These are phyloP conservation scores for Brachypodium distachyon DNA, from an alignment of 202 grass and related monocot species.

Conservation along the genomic window DNA sequence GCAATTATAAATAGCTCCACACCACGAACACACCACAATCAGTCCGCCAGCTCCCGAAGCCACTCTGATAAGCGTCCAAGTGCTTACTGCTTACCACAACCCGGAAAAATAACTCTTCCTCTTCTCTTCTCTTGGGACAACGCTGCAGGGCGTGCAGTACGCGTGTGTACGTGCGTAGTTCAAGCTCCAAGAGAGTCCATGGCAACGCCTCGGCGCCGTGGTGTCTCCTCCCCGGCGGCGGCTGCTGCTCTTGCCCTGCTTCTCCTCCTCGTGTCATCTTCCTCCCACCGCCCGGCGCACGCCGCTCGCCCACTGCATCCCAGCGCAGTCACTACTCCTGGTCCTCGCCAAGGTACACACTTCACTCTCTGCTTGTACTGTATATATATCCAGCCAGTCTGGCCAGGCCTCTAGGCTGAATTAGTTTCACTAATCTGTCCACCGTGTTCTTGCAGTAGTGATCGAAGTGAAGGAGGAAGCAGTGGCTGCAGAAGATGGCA, in stretches of 20 bases:
- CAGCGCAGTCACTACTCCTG: background rate
- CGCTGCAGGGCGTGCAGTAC: too few relatives aligned
- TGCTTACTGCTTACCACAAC: too few relatives aligned
- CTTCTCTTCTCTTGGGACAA: background rate
- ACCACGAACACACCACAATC: background rate
- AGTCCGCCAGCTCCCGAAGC: background rate
- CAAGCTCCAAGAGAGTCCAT: background rate
- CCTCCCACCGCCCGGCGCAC: background rate
- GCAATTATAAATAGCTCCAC: constrained; percentile 11
- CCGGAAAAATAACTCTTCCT: background rate
- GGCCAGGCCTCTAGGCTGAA: too few relatives aligned
- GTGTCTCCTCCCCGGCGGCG: background rate
- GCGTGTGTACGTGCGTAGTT: too few relatives aligned
- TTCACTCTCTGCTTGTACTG: too few relatives aligned
- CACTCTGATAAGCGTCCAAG: too few relatives aligned
- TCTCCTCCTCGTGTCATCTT: background rate
- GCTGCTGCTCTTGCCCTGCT: background rate
- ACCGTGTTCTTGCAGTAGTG: background rate
- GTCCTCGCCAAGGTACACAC: background rate
- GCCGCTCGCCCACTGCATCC: constrained; percentile 15
- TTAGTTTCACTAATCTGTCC: too few relatives aligned
- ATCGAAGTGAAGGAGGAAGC: background rate
- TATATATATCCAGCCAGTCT: too few relatives aligned
- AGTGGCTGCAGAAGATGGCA: background rate
- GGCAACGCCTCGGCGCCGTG: background rate